Percentiles rank a stretch among this genome's conserved stretches.
These are phyloP conservation scores for Rhynchosporium agropyri DNA, from an alignment of 2,329 filamentous ascomycete genomes.

Conservation along the genomic window DNA sequence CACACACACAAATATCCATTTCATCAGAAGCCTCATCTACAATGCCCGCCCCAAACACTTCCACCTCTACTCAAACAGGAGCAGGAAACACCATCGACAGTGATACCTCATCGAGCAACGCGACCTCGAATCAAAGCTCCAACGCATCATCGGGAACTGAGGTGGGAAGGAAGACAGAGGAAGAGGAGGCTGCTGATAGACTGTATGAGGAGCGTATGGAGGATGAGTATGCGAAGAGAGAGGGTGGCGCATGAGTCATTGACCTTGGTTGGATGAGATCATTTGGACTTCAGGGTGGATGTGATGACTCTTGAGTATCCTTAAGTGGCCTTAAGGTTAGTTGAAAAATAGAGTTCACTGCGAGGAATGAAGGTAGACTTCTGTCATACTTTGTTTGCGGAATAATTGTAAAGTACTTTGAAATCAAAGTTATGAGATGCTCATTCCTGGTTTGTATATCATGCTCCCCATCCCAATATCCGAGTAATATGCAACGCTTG, in stretches of 20 bases:
- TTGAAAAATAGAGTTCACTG: too few species aligned
- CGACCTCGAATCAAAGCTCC: background rate
- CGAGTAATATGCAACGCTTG: background rate
- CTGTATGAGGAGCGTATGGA: constrained; percentile 62
- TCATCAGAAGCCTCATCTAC: background rate
- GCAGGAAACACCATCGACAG: background rate
- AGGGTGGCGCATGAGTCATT: constrained; percentile 53
- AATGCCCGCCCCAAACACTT: background rate
- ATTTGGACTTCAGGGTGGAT: background rate
- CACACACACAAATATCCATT: background rate
- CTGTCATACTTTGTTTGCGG: background rate
- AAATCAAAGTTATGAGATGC: background rate
- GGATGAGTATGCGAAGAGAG: constrained; percentile 62
- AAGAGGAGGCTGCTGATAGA: constrained; percentile 23
- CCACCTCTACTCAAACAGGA: constrained; percentile 7
- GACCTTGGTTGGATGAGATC: background rate
- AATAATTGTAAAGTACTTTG: background rate
- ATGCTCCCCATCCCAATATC: background rate
- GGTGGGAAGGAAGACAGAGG: constrained; percentile 8
- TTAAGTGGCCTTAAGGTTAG: too few species aligned
- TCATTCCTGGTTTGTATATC: background rate
- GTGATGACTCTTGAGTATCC: background rate
- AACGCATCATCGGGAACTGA: background rate
- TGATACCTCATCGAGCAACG: background rate
- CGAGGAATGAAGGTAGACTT: background rate